These are phyloP conservation scores for Cladosporium austrohemisphaericum DNA, from an alignment of 2,329 filamentous ascomycete species.

Conservation along the genomic window DNA sequence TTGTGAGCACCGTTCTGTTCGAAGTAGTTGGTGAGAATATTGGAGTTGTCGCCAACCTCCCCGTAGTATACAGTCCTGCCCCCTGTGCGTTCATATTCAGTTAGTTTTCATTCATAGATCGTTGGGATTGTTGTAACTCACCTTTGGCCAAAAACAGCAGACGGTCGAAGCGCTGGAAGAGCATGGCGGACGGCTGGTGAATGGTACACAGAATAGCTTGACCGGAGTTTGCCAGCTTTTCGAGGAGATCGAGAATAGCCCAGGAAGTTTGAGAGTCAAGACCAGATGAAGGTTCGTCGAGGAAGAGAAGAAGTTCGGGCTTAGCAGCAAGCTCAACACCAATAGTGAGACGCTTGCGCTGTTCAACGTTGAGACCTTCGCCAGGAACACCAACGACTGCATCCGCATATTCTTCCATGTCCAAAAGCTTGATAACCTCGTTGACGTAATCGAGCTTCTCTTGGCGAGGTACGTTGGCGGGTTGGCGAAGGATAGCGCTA, in stretches of 20 bases:
- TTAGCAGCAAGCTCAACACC: conserved; percentile 95
- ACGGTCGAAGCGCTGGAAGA: conserved; percentile 87
- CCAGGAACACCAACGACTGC: conserved; percentile 87
- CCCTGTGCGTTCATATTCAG: too few relatives aligned
- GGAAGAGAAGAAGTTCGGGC: conserved; percentile 81
- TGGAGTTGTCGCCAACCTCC: conserved; percentile 68
- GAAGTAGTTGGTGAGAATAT: conserved; percentile 69
- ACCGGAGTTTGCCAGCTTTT: conserved; percentile 83
- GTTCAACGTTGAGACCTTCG: conserved; percentile 71
- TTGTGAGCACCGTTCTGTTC: conserved; percentile 64
- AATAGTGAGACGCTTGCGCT: conserved; percentile 77
- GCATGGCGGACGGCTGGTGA: conserved; percentile 91
- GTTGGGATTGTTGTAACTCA: too few relatives aligned
- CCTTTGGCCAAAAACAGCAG: conserved; percentile 74
- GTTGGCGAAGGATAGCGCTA: conserved; percentile 80
- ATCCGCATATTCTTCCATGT: conserved; percentile 87
- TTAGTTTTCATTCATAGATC: too few relatives aligned
- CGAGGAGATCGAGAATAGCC: conserved; percentile 82
- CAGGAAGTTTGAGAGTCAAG: conserved; percentile 90
- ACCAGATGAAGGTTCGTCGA: conserved; percentile 93
- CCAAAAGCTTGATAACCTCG: conserved; percentile 83
- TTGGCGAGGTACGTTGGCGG: conserved; percentile 62
- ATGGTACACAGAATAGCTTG: conserved; percentile 97
- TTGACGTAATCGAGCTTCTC: conserved; percentile 88
- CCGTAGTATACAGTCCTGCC: conserved; percentile 79